Evolutionary conservation across 768 basidiomycete genomes (phyloP), one percentile per base, ranked within the genome.

Genomic region (Amanita rimosa): DNA sequence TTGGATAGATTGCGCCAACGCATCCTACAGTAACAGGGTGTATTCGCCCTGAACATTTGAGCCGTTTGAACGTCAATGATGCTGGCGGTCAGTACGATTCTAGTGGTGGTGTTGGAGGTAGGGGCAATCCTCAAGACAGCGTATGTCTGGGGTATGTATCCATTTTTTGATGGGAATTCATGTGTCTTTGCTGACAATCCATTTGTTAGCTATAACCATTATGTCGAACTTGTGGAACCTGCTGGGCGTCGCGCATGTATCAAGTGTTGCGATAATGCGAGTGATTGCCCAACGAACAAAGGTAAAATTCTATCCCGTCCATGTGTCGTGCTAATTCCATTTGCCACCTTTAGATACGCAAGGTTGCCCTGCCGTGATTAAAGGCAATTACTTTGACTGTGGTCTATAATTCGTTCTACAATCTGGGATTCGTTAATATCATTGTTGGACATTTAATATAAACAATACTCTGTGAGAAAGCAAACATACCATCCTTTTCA

Each of bases 31-130:
- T 79, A 41, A 79, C 78, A 0, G 78, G 78, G 5, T 79, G 78
- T 52, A 78, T 79, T 44, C 60, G 66, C 14, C 70, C 76, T 0
- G 59, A 54, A 33, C 57, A 60, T n/a, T 60, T 77, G 24, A 63
- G 59, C 53, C 63, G 75, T 2, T 57, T 79, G 21, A 74, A 76
- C 54, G 59, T 69, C 1, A 57, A 61, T 41, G 78, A 79, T 54
- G 59, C 56, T 1, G 78, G 78, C 8, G 78, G 78, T 1, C 75
- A 79, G 55, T 79, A 79, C 55, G 76, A 78, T 57, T 78, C 76
- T 21, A 75, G 71, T 50, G 78, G 78, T 22, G 78, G 78, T 3
- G 61, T 52, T 2, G 67, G 64, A 21, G 75, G 75, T n/a, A 54
- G 49, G 6, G 78, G 78, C 1, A 78, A 78, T 54, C 76, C 76